Percentiles rank a stretch among this genome's conserved stretches.
Evolutionary conservation across 352 stramenopile genomes (phyloP).

Genomic region (Plasmopara halstedii): DNA sequence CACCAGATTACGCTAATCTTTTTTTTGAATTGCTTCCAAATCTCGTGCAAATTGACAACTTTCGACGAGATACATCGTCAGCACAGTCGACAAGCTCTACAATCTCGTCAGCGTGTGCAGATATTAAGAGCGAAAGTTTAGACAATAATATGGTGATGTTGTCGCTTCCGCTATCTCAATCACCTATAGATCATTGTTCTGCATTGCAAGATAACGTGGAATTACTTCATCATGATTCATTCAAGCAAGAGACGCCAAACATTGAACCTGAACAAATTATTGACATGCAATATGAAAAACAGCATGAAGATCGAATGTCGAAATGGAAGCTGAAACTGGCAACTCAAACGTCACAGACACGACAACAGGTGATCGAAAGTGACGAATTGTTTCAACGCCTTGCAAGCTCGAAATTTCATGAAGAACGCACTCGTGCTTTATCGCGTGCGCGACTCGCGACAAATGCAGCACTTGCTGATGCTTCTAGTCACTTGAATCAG

Average conservation of each 20-base stretch:
- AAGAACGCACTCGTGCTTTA: conserved; percentile 14
- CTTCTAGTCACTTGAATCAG: conserved; percentile 48
- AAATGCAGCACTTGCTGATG: conserved; percentile 38
- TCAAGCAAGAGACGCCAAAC: conserved; percentile 2
- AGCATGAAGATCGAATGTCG: conserved; percentile 32
- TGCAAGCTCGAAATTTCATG: conserved; percentile 14
- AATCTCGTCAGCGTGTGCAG: conserved; percentile 1
- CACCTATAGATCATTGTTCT: conserved; percentile 28
- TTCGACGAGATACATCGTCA: too few species aligned
- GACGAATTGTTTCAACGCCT: conserved; percentile 10
- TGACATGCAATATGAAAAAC: conserved; percentile 34
- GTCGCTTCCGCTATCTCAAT: conserved; percentile 9
- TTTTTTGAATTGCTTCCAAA: conserved; percentile 61
- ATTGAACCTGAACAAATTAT: conserved; percentile 11
- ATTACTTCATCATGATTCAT: conserved; percentile 13
- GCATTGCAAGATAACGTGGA: conserved; percentile 21
- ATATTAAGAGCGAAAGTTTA: conserved; percentile 12
- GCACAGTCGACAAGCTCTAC: too few species aligned
- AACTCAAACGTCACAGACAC: conserved; percentile 32
- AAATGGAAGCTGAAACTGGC: conserved; percentile 52
- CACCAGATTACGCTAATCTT: conserved; percentile 44
- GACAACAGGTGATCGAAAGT: conserved; percentile 26
- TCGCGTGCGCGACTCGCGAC: conserved; percentile 29
- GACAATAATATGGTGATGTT: conserved; percentile 1
- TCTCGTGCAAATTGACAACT: conserved; percentile 49